These are phyloP conservation scores for Pseudogymnoascus sp. DNA, from an alignment of 2,329 filamentous ascomycete species.

Conservation along the genomic window DNA sequence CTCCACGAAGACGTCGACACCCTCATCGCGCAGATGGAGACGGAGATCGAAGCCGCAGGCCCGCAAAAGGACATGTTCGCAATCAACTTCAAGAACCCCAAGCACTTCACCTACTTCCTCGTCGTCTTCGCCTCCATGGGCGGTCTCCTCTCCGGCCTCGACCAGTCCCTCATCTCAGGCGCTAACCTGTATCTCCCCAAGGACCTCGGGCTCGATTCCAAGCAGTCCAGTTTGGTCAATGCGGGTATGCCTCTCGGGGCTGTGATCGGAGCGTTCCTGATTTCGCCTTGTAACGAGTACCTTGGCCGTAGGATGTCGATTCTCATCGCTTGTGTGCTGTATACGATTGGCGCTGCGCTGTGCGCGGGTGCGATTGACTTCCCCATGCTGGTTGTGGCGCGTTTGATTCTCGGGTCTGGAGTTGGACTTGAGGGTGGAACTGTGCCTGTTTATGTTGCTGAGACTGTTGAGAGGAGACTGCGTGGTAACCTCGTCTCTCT, in stretches of 20 bases:
- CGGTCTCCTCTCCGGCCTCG: conserved; percentile 61
- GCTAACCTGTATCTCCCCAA: conserved; percentile 58
- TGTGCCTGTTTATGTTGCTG: conserved; percentile 66
- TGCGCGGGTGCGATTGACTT: conserved; percentile 60
- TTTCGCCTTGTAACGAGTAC: conserved; percentile 58
- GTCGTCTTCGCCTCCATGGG: conserved; percentile 64
- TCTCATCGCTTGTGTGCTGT: conserved; percentile 58
- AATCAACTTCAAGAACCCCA: conserved; percentile 51
- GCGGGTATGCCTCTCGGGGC: conserved; percentile 64
- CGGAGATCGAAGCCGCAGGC: conserved; percentile 21
- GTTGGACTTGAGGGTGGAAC: conserved; percentile 68
- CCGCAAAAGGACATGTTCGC: conserved; percentile 35
- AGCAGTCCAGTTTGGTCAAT: conserved; percentile 58
- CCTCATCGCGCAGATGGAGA: conserved; percentile 28
- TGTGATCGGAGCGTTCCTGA: conserved; percentile 58
- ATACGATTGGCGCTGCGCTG: conserved; percentile 60
- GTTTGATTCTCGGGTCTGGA: conserved; percentile 60
- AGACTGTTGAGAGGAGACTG: conserved; percentile 57
- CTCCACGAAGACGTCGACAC: conserved; percentile 22
- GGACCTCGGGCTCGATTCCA: conserved; percentile 44
- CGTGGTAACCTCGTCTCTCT: conserved; percentile 65
- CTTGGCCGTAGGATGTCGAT: conserved; percentile 61
- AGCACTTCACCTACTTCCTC: conserved; percentile 57
- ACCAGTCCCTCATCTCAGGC: conserved; percentile 64
- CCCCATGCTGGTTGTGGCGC: conserved; percentile 60